Evolutionary conservation across 352 stramenopile species (phyloP).

Genomic region (Phytophthora boehmeriae): DNA sequence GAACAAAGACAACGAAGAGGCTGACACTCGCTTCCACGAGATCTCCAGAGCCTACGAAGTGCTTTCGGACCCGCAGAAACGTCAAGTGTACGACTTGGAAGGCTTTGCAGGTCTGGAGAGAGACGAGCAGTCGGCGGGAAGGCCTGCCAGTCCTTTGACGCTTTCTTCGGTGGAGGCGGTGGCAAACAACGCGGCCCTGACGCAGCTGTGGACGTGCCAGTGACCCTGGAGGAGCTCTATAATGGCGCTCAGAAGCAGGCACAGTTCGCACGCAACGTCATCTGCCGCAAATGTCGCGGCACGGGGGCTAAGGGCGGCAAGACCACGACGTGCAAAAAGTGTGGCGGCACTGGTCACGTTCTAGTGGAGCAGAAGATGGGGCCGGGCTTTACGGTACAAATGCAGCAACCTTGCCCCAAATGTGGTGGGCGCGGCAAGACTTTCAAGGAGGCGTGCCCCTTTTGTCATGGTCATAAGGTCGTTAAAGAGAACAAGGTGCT

Average conservation of each 20-base stretch:
- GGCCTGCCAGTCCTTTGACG: constrained; percentile 74
- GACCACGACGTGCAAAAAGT: constrained; percentile 78
- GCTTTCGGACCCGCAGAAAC: constrained; percentile 89
- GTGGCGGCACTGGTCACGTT: constrained; percentile 72
- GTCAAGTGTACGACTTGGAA: constrained; percentile 93
- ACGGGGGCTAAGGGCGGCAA: constrained; percentile 86
- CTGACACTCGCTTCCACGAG: constrained; percentile 89
- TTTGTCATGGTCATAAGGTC: constrained; percentile 85
- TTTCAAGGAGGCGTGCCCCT: constrained; percentile 96
- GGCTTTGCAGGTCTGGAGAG: constrained; percentile 88
- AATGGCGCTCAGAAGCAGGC: constrained; percentile 81
- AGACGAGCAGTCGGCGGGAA: constrained; percentile 60
- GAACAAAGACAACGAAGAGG: constrained; percentile 81
- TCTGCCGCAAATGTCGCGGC: constrained; percentile 86
- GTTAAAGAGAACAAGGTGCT: constrained; percentile 84
- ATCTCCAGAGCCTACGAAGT: constrained; percentile 92
- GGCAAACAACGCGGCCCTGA: constrained; percentile 79
- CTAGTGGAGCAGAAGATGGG: constrained; percentile 86
- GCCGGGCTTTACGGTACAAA: constrained; percentile 87
- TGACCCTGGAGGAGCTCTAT: constrained; percentile 89
- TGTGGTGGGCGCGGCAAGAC: constrained; percentile 90
- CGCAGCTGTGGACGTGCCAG: constrained; percentile 70
- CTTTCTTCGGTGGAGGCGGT: constrained; percentile 73
- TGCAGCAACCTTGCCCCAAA: constrained; percentile 88
- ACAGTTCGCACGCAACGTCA: constrained; percentile 74